Evolutionary conservation across 257 asterid species (phyloP).

Genomic region (Verbascum thapsus): DNA sequence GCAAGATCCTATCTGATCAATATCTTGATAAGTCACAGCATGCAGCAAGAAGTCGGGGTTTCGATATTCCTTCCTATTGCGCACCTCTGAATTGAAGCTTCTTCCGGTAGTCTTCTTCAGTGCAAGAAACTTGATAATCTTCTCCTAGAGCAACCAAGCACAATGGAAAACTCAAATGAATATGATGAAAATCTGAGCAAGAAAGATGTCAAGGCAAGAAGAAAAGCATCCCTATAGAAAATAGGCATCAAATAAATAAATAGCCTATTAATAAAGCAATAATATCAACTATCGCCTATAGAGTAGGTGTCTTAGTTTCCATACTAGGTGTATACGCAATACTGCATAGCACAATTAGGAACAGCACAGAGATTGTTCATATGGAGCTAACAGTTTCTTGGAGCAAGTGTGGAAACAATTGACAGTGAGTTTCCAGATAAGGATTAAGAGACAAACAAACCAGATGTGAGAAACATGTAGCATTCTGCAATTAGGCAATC

Average conservation of each 20-base stretch:
- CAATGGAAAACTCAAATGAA: slow-evolving; percentile 4
- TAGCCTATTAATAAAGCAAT: background rate
- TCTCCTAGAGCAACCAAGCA: slow-evolving; percentile 53
- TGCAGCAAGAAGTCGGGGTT: slow-evolving; percentile 95
- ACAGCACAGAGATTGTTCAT: background rate
- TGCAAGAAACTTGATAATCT: slow-evolving; percentile 64
- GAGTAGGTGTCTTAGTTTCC: background rate
- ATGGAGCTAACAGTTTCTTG: background rate
- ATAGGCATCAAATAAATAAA: background rate
- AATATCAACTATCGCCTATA: background rate
- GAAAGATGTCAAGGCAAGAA: slow-evolving; percentile 21
- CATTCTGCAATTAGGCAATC: slow-evolving; percentile 12
- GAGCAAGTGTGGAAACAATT: background rate
- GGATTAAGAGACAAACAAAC: slow-evolving; percentile 2
- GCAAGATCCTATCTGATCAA: slow-evolving; percentile 96
- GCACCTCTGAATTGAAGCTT: slow-evolving; percentile 93
- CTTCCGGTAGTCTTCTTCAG: slow-evolving; percentile 72
- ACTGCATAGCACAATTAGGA: slow-evolving; percentile 1
- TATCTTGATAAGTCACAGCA: slow-evolving; percentile 91
- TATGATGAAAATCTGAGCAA: slow-evolving; percentile 18
- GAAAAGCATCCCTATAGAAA: slow-evolving; percentile 1
- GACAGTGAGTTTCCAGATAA: slow-evolving; percentile 1
- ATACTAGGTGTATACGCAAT: background rate
- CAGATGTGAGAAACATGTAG: background rate
- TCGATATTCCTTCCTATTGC: slow-evolving; percentile 89